Evolutionary conservation across 345 rosid species (phyloP), one percentile per base, ranked within the genome.

Genomic region (Lumnitzera littorea): DNA sequence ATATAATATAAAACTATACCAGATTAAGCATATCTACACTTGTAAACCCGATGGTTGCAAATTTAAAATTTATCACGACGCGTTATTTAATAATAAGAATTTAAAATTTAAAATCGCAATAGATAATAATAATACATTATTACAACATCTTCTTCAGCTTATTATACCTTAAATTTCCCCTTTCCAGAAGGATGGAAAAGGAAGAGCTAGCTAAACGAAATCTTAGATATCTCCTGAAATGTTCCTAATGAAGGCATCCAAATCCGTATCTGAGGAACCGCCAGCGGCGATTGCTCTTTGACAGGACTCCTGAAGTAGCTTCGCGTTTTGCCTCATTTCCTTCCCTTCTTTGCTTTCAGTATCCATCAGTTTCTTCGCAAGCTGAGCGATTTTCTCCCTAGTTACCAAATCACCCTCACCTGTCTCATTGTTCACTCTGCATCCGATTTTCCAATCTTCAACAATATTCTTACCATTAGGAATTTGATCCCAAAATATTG

Each of bases 401-500:
- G 24, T 65, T 25, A 67, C 69, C 55, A 70, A 47, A 27, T 60
- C 46, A 6, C 58, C 62, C 13, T 5, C 56, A 12, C 57, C 46
- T 13, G 15, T 25, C 46, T 66, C 61, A 55, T 67, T 74, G 57
- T 52, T 47, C 16, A 63, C 23, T 52, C 65, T 15, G 57, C 70
- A 24, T 10, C 72, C 74, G 13, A 76, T 51, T 57, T 46, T 62
- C 78, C 77, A 70, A 6, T 61, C 59, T 53, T 70, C 73, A 8
- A 49, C 66, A 43, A 67, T 20, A 27, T 58, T 58, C 58, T 62
- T 63, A 27, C 65, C 48, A 31, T 72, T 72, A 2, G 63, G 72
- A 49, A 46, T 56, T 56, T 76, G 80, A 48, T 76, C 80, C 50
- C 54, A 56, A 46, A 56, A 24, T 43, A 72, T 15, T 12, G 80